Percentiles rank a stretch among this genome's conserved stretches.
These are phyloP conservation scores for Blepharisma japonicum DNA, from an alignment of 73 alveolate genomes.

Conservation along the genomic window DNA sequence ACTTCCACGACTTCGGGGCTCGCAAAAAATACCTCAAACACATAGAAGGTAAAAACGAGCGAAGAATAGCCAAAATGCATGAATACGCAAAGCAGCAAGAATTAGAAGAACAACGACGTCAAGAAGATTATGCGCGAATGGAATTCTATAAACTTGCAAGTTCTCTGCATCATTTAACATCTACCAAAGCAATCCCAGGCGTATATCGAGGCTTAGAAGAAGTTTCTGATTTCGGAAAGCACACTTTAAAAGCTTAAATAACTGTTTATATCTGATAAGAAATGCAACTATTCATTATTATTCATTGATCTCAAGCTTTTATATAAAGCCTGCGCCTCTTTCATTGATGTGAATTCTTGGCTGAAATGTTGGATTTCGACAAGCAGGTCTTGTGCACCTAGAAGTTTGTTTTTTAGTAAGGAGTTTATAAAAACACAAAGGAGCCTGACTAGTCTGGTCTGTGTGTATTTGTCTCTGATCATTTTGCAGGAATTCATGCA, in stretches of 20 bases:
- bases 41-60: conserved; percentile 47
- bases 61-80: conserved; percentile 37
- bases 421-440: conserved; percentile 49
- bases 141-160: conserved; percentile 66
- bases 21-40: conserved; percentile 53
- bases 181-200: neutral
- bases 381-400: conserved; percentile 36
- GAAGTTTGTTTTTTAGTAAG: conserved; percentile 41
- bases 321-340: conserved; percentile 42
- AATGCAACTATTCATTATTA: neutral
- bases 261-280: too few species aligned
- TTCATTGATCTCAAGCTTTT: conserved; percentile 32
- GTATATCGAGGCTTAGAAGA: neutral
- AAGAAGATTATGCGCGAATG: conserved; percentile 59
- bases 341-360: conserved; percentile 41
- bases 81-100: conserved; percentile 33
- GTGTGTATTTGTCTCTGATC: conserved; percentile 33
- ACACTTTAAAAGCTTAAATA: too few species aligned
- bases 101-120: conserved; percentile 21
- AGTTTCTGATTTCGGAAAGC: conserved; percentile 37
- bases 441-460: conserved; percentile 42
- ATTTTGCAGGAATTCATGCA: conserved; percentile 34
- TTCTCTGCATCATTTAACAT: conserved; percentile 58
- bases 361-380: conserved; percentile 46
- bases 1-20: conserved; percentile 66